Evolutionary conservation across 805 yeast species (phyloP).

Genomic region (Zygotorulaspora sp.): DNA sequence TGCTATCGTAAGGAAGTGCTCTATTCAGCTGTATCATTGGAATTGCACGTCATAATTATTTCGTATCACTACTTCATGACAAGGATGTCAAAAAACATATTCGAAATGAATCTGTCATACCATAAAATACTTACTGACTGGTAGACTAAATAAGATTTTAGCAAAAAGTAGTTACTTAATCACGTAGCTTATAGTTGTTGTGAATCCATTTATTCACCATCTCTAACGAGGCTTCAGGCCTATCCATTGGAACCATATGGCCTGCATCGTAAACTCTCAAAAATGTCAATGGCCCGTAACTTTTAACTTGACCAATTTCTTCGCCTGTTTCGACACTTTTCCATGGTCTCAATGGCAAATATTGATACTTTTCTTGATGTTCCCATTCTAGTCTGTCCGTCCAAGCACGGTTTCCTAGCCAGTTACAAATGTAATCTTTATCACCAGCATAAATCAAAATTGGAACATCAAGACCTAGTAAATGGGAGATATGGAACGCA

Average conservation of each 20-base stretch:
- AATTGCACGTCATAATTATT: too few species aligned
- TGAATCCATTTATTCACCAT: constrained; percentile 73
- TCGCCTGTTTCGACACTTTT: constrained; percentile 34
- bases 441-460: constrained; percentile 92
- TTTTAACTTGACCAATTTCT: constrained; percentile 70
- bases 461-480: constrained; percentile 67
- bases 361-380: constrained; percentile 45
- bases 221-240: constrained; percentile 65
- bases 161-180: background rate
- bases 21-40: too few species aligned
- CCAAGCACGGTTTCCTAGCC: constrained; percentile 90
- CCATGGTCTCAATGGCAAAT: constrained; percentile 43
- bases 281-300: constrained; percentile 65
- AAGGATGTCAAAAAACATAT: too few species aligned
- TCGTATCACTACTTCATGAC: too few species aligned
- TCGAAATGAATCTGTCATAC: too few species aligned
- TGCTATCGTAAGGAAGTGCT: too few species aligned
- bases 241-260: constrained; percentile 90
- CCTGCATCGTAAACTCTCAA: constrained; percentile 79
- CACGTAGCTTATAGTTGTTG: constrained; percentile 38
- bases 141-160: background rate
- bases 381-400: constrained; percentile 64
- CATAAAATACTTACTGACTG: background rate
- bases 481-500: constrained; percentile 65
- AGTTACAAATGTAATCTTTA: constrained; percentile 87